Evolutionary conservation across 1,139 yeast genomes (phyloP).

Genomic region (Geotrichum fermentans): DNA sequence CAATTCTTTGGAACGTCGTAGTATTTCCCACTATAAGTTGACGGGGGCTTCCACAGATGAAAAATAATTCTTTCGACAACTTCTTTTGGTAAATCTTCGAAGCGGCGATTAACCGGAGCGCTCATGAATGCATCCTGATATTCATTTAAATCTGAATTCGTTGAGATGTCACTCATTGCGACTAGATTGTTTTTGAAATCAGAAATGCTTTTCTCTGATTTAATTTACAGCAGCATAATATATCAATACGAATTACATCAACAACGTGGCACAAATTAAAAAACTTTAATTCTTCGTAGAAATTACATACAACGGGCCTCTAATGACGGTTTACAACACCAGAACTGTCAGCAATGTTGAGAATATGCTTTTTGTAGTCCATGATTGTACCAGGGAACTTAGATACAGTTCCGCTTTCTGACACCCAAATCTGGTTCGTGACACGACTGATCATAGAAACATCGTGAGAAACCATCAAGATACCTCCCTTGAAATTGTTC

Average conservation of each 20-base stretch:
- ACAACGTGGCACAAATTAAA: background rate
- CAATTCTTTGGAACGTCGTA: background rate
- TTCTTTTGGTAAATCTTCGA: background rate
- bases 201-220: too few relatives aligned
- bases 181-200: background rate
- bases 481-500: conserved; percentile 86
- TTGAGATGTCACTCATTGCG: background rate
- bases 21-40: background rate
- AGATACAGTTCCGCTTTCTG: conserved; percentile 75
- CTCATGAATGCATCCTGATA: background rate
- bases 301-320: background rate
- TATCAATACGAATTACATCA: too few relatives aligned
- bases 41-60: conserved; percentile 1
- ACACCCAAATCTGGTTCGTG: conserved; percentile 92
- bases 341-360: conserved; percentile 66
- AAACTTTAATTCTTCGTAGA: background rate
- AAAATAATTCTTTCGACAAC: background rate
- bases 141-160: background rate
- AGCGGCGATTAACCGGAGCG: background rate
- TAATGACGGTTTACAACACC: conserved; percentile 88
- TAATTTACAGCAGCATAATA: too few relatives aligned
- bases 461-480: conserved; percentile 96
- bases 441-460: conserved; percentile 83
- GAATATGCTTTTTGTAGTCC: conserved; percentile 84
- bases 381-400: conserved; percentile 80